Base-by-base conservation (phyloP, 176 grass and related monocot species). In the Microstegium vimineum region DNA sequence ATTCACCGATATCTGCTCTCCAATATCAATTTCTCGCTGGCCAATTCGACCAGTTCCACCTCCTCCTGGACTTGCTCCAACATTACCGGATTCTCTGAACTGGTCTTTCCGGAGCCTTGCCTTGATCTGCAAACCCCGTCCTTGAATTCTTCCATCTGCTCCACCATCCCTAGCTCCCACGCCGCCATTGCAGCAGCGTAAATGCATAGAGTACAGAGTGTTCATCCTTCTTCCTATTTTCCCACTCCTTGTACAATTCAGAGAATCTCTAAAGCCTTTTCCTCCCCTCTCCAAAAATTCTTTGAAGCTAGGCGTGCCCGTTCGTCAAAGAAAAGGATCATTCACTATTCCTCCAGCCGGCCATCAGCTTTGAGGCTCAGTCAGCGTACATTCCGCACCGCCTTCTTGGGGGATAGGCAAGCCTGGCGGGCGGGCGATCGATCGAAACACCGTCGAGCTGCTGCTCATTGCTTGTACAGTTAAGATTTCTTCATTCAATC, bases 401-500 rank as follows among this genome's bases (percentile, higher is more conserved):
- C 73, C 28, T 75, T 82, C 47, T 71, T 49, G 40, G 5, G 47
- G 49, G 49, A 52, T n/a, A n/a, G 65, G 62, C 69, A 81, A 71
- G 76, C 57, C 75, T 66, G 52, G 76, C 1, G 30, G 45, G 65
- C 34, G n/a, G n/a, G n/a, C n/a, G n/a, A n/a, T n/a, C n/a, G 64
- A 20, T 71, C 77, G 72, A 60, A 3, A 16, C 33, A 33, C 33
- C 79, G 74, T 60, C 12, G 20, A 82, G 34, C 82, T 78, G 78
- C 80, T 61, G 5, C 25, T 46, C 43, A 17, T 63, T 88, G 66
- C 73, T 81, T 95, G 93, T 95, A 95, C 90, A 95, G 93, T 84
- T 76, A 87, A 73, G 80, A 90, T 91, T 92, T 90, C 5, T 95
- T 95, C 71, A 92, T 90, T 95, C 93, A 95, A 94, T 81, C 59